Conservation (phyloP, 164 flowering plant genomes). For the Magnolia kwangsiensis region DNA sequence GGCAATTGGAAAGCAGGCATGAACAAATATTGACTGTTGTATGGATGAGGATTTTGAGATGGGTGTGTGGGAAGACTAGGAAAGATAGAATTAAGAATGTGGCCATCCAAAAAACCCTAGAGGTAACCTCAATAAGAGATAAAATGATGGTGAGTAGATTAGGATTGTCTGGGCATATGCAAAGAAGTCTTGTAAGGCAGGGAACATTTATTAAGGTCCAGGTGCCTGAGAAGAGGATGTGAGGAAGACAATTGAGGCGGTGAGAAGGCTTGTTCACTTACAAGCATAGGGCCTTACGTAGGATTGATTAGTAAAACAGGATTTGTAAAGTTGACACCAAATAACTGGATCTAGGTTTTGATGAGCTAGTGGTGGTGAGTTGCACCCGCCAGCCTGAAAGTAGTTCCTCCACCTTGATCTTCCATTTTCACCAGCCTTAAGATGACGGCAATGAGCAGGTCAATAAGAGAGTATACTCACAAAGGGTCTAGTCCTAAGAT, state of each 20-base stretch:
- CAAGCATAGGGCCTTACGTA: background rate
- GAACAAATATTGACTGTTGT: background rate
- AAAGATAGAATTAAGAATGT: background rate
- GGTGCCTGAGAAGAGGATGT: background rate
- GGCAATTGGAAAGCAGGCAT: too few species aligned
- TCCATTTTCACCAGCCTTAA: background rate
- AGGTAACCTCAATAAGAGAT: background rate
- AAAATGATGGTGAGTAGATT: background rate
- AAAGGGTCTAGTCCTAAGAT: background rate
- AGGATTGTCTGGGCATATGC: background rate
- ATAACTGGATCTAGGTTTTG: background rate
- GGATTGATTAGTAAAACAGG: background rate
- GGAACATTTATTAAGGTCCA: background rate
- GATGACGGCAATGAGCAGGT: background rate
- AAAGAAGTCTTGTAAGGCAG: background rate
- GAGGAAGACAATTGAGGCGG: background rate
- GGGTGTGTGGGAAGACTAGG: background rate
- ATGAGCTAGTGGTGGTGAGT: background rate
- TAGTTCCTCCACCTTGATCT: background rate
- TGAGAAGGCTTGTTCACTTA: background rate
- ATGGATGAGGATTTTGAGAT: background rate
- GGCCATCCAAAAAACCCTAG: too few species aligned
- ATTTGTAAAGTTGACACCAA: background rate
- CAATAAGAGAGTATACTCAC: background rate
- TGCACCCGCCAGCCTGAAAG: background rate